Conservation (phyloP, 306 rosid species). For the Bauhinia variegata region DNA sequence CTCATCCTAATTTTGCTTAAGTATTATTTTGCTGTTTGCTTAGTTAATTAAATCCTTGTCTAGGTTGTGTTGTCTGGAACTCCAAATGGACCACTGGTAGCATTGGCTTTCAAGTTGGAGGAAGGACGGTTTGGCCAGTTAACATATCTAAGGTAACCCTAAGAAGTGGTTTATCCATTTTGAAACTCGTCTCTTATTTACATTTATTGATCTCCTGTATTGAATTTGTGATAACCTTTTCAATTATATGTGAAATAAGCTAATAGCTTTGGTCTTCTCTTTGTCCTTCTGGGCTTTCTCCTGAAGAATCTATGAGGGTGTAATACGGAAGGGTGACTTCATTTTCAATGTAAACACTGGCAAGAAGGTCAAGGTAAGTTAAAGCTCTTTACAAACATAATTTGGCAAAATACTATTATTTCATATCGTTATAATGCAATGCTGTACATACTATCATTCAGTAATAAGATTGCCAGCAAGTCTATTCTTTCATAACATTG, state of each 20-base stretch:
- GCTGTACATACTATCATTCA: not conserved
- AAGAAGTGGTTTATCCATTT: conserved; percentile 27
- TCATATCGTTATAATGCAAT: not conserved
- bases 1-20: conserved; percentile 28
- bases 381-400: conserved; percentile 20
- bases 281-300: not conserved
- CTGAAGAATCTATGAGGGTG: conserved; percentile 90
- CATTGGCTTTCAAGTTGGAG: conserved; percentile 96
- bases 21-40: conserved; percentile 13
- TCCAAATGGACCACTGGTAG: conserved; percentile 96
- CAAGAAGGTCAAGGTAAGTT: conserved; percentile 82
- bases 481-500: conserved; percentile 13
- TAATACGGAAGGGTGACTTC: conserved; percentile 91
- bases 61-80: conserved; percentile 76
- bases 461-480: conserved; percentile 2
- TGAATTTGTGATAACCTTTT: conserved; percentile 9
- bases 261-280: conserved; percentile 10
- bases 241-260: conserved; percentile 12
- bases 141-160: conserved; percentile 79
- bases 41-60: conserved; percentile 26
- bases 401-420: not conserved
- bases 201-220: conserved; percentile 12
- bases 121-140: conserved; percentile 94
- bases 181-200: conserved; percentile 11
- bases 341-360: conserved; percentile 85